phyloP scores from a whole-genome alignment of 23 red algal species.

The Gracilaria gracilis region DNA sequence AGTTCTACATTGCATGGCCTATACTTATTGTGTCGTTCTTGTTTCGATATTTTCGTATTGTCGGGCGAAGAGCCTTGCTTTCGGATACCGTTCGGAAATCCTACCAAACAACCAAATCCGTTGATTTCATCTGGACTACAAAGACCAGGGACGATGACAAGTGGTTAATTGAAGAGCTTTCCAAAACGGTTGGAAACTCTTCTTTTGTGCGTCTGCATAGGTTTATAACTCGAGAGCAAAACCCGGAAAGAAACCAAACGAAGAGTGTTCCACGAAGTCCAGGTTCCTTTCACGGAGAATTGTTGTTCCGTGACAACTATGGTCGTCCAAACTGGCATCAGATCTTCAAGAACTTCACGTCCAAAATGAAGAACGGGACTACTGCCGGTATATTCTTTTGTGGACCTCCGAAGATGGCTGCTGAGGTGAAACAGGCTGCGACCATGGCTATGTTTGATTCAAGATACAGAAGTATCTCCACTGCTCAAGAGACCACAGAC shows the following conservation, averaged over 20 bases:
- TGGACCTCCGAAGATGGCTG: slow-evolving; percentile 53
- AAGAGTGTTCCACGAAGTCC: background rate
- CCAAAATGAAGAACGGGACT: slow-evolving; percentile 42
- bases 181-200: slow-evolving; percentile 24
- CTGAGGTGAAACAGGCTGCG: slow-evolving; percentile 40
- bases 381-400: slow-evolving; percentile 69
- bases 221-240: slow-evolving; percentile 56
- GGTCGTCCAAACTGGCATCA: slow-evolving; percentile 31
- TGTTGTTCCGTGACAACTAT: slow-evolving; percentile 24
- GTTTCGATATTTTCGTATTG: slow-evolving; percentile 52
- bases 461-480: slow-evolving; percentile 23
- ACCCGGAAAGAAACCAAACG: background rate
- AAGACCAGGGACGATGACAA: slow-evolving; percentile 48
- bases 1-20: slow-evolving; percentile 48
- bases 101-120: slow-evolving; percentile 41
- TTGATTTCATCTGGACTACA: slow-evolving; percentile 81
- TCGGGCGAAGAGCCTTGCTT: slow-evolving; percentile 35
- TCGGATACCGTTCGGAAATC: slow-evolving; percentile 39
- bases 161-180: slow-evolving; percentile 71
- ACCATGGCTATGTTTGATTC: slow-evolving; percentile 46
- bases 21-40: slow-evolving; percentile 29
- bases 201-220: slow-evolving; percentile 56
- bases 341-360: slow-evolving; percentile 28
- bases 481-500: background rate
- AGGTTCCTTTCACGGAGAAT: background rate